Evolutionary conservation across 805 yeast genomes (phyloP), one percentile per base, ranked within the genome.

Genomic region (Candida nemodendra): DNA sequence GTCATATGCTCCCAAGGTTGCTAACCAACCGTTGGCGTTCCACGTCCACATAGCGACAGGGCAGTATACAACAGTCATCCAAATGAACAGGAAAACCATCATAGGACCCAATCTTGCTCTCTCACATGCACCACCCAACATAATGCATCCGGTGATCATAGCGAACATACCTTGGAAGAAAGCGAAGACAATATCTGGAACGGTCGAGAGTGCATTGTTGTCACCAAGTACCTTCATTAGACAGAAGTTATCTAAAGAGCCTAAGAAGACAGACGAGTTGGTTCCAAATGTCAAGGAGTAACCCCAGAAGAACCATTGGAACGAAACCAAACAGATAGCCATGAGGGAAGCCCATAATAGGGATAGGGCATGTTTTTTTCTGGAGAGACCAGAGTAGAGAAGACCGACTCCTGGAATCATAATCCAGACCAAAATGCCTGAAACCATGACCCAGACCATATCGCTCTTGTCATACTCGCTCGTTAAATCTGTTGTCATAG

Each of bases 231-330:
- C 95, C 42, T 83, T 70, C 73, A 72, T 84, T 56, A 91, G 72
- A 47, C 89, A 81, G 59, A 91, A 88, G 65, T 86, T 82, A 53
- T 75, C 75, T 59, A 91, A 69, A 44, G 87, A 77, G 39, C 99
- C 99, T 50, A 88, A 71, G 64, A 89, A 84, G 14, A 68, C 72
- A 11, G 86, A 74, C 27, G 64, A 61, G 30, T 53, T 54, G 4
- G 58, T 45, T 32, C 78, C 75, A 61, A 91, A 91, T 14, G 88
- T 82, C 41, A 93, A 73, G 11, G 97, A 86, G 65, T 85, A 91
- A 46, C 98, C 99, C 96, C 97, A 89, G 71, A 89, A 90, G 66
- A 89, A 93, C 98, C 99, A 91, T 64, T 93, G 96, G 76, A 93
- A 88, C 1, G 84, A 66, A 6, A 89, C 79, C 22, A 91, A 69